A percentile compares a stretch with the other conserved stretches of the same genome.
Conservation (phyloP, 495 filamentous ascomycete genomes). For the Neurospora sublineolata region DNA sequence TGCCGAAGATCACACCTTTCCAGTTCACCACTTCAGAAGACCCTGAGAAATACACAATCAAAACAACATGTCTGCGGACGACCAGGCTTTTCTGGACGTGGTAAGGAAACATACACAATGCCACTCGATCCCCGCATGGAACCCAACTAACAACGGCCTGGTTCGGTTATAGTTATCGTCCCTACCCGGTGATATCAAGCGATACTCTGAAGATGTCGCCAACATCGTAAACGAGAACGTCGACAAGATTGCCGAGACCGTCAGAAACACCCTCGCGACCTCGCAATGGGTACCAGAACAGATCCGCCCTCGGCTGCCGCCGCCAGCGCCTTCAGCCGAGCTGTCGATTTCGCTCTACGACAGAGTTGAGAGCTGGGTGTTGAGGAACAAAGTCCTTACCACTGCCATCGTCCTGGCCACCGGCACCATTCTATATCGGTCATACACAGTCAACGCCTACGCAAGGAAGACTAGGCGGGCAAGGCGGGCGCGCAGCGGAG, state of each 20-base stretch:
- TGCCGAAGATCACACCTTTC: neutral
- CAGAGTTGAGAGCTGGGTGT: conserved; percentile 47
- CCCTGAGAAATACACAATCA: neutral
- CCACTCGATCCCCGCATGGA: neutral
- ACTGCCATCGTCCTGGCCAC: conserved; percentile 56
- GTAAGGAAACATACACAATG: conserved; percentile 24
- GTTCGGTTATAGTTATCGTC: conserved; percentile 47
- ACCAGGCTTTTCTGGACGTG: conserved; percentile 51
- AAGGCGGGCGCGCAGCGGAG: conserved; percentile 66
- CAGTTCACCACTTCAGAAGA: neutral
- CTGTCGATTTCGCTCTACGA: conserved; percentile 26
- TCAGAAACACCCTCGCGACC: conserved; percentile 52
- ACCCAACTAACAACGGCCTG: neutral
- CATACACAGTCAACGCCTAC: conserved; percentile 49
- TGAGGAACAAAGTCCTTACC: conserved; percentile 55
- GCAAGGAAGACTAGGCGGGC: conserved; percentile 61
- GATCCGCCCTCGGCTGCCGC: conserved; percentile 46
- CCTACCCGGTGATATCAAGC: conserved; percentile 58
- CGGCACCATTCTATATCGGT: conserved; percentile 54
- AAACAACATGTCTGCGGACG: conserved; percentile 46
- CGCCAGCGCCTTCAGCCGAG: conserved; percentile 29
- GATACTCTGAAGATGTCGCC: conserved; percentile 53
- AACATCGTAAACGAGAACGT: conserved; percentile 68
- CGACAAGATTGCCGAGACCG: conserved; percentile 50
- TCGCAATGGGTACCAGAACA: conserved; percentile 60